These are phyloP conservation scores for Starmerella tilneyi DNA, from an alignment of 805 yeast genomes.

Conservation along the genomic window DNA sequence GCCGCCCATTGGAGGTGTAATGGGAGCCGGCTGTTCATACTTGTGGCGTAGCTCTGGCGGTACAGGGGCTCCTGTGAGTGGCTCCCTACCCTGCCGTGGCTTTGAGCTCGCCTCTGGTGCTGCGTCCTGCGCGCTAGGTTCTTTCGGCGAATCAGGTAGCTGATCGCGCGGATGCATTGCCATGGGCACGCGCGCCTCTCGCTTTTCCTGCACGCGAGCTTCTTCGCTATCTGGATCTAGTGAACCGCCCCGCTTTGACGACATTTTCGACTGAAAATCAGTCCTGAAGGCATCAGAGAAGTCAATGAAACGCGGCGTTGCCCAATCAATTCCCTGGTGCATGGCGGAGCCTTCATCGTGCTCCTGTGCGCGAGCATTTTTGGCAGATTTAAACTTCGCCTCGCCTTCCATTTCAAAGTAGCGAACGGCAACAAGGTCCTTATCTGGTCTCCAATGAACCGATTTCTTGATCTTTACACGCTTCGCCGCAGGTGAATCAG, in stretches of 20 bases:
- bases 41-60: constrained; percentile 14
- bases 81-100: constrained; percentile 12
- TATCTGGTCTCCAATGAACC: constrained; percentile 30
- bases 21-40: constrained; percentile 7
- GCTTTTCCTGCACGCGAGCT: constrained; percentile 22
- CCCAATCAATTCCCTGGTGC: constrained; percentile 22
- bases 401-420: constrained; percentile 26
- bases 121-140: constrained; percentile 13
- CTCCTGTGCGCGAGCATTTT: constrained; percentile 20
- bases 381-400: constrained; percentile 22
- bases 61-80: constrained; percentile 12
- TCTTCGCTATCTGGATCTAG: constrained; percentile 26
- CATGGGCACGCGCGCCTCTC: constrained; percentile 25
- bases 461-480: constrained; percentile 20
- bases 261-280: constrained; percentile 22
- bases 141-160: constrained; percentile 24
- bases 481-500: constrained; percentile 18
- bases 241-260: constrained; percentile 29
- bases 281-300: constrained; percentile 15
- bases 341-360: constrained; percentile 22
- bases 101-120: constrained; percentile 6
- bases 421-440: constrained; percentile 28
- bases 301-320: constrained; percentile 22
- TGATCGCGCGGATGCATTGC: constrained; percentile 17
- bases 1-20: constrained; percentile 11